phyloP scores from a whole-genome alignment of 2,329 filamentous ascomycete species.

The Sporothrix schenckii region DNA sequence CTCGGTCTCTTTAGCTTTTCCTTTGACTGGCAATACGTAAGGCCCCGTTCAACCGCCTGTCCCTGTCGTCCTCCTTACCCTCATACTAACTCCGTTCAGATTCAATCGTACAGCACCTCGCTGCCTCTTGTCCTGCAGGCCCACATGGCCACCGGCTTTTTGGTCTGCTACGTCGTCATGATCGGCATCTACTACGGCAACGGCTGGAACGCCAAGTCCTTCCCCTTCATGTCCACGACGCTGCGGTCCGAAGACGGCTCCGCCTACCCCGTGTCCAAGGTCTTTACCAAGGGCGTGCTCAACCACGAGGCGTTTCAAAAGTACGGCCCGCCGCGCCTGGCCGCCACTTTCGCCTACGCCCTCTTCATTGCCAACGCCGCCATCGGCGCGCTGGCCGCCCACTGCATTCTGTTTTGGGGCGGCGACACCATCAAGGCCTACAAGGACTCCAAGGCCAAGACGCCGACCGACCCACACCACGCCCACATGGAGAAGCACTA shows the following conservation, averaged over 20 bases:
- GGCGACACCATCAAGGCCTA: conserved; percentile 54
- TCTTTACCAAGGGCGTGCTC: conserved; percentile 49
- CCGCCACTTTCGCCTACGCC: conserved; percentile 55
- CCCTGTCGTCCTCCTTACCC: background rate
- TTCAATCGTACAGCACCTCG: conserved; percentile 57
- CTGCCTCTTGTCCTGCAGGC: conserved; percentile 56
- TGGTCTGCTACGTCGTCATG: conserved; percentile 55
- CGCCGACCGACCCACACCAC: conserved; percentile 56
- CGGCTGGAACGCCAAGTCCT: conserved; percentile 50
- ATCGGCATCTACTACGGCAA: conserved; percentile 56
- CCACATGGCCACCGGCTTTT: conserved; percentile 51
- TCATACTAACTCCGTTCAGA: conserved; percentile 43
- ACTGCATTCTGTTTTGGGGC: conserved; percentile 60
- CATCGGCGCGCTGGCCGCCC: conserved; percentile 58
- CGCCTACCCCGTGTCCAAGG: conserved; percentile 46
- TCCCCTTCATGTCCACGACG: conserved; percentile 59
- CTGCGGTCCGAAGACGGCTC: conserved; percentile 49
- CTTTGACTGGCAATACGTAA: conserved; percentile 60
- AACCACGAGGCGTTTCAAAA: conserved; percentile 47
- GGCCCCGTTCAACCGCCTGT: conserved; percentile 35
- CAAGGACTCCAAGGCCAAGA: conserved; percentile 50
- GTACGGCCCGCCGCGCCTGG: conserved; percentile 53
- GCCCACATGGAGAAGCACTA: conserved; percentile 56
- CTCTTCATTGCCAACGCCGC: conserved; percentile 62
- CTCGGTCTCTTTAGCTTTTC: conserved; percentile 54